These are phyloP conservation scores for Pythium rhizo-oryzae DNA, from an alignment of 352 stramenopile genomes.

Conservation along the genomic window DNA sequence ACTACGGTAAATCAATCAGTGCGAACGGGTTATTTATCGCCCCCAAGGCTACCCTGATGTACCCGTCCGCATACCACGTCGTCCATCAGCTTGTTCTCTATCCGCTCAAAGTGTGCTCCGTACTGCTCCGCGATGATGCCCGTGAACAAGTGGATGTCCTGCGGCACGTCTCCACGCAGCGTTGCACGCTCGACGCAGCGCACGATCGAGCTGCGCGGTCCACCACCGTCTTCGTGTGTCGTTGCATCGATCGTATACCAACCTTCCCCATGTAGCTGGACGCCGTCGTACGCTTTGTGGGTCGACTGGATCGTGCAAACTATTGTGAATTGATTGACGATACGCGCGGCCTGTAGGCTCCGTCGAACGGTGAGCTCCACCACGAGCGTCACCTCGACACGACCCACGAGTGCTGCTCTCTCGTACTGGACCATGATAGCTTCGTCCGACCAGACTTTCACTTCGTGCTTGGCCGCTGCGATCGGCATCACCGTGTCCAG, in stretches of 20 bases:
- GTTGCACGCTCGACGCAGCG: background rate
- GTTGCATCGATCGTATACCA: conserved; percentile 1
- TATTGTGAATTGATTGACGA: background rate
- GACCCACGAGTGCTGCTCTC: background rate
- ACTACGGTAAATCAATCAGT: too few relatives aligned
- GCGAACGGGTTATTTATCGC: too few relatives aligned
- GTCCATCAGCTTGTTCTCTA: background rate
- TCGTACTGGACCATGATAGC: background rate
- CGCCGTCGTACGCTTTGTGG: background rate
- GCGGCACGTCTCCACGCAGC: background rate
- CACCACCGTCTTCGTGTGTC: background rate
- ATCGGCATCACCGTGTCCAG: background rate
- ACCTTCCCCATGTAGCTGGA: background rate
- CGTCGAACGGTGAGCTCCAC: background rate
- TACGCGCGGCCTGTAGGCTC: background rate
- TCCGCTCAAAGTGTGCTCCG: background rate
- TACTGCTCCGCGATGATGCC: background rate
- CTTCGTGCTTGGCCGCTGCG: background rate
- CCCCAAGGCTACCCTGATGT: too few relatives aligned
- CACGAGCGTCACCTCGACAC: background rate
- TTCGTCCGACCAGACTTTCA: conserved; percentile 1
- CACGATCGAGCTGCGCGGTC: conserved; percentile 1
- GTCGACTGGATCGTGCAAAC: background rate
- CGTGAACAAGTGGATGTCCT: background rate
- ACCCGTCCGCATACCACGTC: background rate